phyloP scores from a whole-genome alignment of 495 filamentous ascomycete species.

The Neurospora tetrasperma region DNA sequence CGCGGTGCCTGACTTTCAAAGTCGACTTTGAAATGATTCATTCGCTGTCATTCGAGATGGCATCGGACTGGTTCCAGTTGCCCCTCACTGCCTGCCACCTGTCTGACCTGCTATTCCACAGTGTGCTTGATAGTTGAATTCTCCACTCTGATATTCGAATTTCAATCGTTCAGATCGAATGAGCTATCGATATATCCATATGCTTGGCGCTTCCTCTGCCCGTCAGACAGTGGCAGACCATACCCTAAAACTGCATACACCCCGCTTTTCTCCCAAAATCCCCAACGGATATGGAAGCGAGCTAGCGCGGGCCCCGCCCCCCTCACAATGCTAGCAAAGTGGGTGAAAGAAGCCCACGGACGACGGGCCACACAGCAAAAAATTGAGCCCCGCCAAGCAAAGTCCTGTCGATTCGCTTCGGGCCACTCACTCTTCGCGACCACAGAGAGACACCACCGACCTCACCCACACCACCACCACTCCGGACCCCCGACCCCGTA shows the following conservation, averaged over 20 bases:
- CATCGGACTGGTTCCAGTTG: slow-evolving; percentile 3
- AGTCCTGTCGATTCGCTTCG: slow-evolving; percentile 15
- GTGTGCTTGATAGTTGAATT: background rate
- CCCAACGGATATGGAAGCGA: background rate
- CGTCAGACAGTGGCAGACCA: background rate
- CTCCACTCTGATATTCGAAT: background rate
- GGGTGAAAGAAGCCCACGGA: background rate
- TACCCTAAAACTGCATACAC: background rate
- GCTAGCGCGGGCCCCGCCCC: background rate
- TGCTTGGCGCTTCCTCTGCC: background rate
- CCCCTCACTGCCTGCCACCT: slow-evolving; percentile 4
- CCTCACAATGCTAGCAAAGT: background rate
- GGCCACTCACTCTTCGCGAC: slow-evolving; percentile 19
- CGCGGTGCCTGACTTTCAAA: background rate
- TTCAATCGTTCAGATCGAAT: background rate
- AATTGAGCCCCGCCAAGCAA: slow-evolving; percentile 23
- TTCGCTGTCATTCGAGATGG: background rate
- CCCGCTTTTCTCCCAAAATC: background rate
- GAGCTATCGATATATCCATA: background rate
- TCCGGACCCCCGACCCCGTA: slow-evolving; percentile 4
- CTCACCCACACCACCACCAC: slow-evolving; percentile 9
- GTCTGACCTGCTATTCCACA: background rate
- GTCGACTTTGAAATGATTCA: background rate
- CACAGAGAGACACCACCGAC: slow-evolving; percentile 11
- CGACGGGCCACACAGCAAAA: slow-evolving; percentile 15